Evolutionary conservation across 169 alveolate species (phyloP), one percentile per base, ranked within the genome.

Genomic region (Perkinsus olseni): DNA sequence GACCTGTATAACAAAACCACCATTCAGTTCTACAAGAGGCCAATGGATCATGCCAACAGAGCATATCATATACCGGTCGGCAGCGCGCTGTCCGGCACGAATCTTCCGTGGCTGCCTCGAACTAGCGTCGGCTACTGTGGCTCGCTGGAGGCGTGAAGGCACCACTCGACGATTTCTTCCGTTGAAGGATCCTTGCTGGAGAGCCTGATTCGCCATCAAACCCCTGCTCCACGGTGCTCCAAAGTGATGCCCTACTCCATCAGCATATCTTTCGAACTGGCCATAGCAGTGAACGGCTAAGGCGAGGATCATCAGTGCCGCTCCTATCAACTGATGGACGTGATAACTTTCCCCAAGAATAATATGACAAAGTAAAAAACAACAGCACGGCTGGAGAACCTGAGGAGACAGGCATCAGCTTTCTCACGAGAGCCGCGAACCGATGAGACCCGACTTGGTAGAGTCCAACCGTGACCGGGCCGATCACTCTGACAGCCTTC

Each of bases 401-500:
- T 62, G 82, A 62, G 17, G 8, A 24, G 8, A 24, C 8, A 3
- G 31, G 31, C 82, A 24, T 13, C 82, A 62, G 13, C 82, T 13
- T 13, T 40, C 31, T 4, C 31, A 24, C 13, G 17, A 24, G 82
- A 62, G 28, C 13, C 34, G 36, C n/a, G n/a, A n/a, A n/a, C 82
- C 82, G 82, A 8, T 62, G 28, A 21, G 31, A 28, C 17, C 37
- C 13, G 8, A 62, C 82, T 28, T 62, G 82, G 17, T 62, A 62
- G 82, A 62, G 82, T 4, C 82, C 82, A 21, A 62, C 82, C 10
- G 82, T 62, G 13, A 62, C 34, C 17, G 82, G 82, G 0, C 82
- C 82, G 82, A 62, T 62, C 82, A 62, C 82, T 28, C 82, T 62
- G 82, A 62, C 82, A 62, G 82, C 82, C 82, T 62, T 62, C 82